Base-by-base conservation (phyloP, 2,329 filamentous ascomycete species). In the Aspergillus alliaceus region DNA sequence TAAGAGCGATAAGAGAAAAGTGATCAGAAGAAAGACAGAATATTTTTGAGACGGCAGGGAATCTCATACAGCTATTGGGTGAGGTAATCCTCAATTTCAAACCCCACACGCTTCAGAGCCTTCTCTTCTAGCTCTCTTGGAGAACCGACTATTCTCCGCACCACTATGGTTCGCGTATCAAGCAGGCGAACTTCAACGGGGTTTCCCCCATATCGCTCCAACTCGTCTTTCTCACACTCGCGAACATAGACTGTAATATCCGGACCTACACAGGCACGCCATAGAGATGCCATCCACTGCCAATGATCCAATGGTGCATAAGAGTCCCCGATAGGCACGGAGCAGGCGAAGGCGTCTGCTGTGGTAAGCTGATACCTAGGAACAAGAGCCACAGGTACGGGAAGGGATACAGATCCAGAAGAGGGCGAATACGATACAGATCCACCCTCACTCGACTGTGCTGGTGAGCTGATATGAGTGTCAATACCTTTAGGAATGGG, bases 251-350 rank as follows among this genome's bases (percentile, higher is more conserved):
- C 71, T 0, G 77, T 80, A 51, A 80, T 73, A 59, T 98, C 93
- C 0, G 93, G 86, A 0, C 90, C 91, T 1, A 93, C 82, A 53
- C 90, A 89, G 9, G 91, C 91, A 9, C 93, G 87, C 93, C 93
- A 98, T 22, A 97, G 83, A 42, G 90, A 93, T 34, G 93, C 93
- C 80, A 95, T 91, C 93, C 93, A 98, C 73, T 96, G 90, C 92
- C 93, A 98, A 76, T 98, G 93, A 67, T 96, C 92, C n/a, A 90
- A 83, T 0, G 90, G 87, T 15, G 86, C 84, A 72, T 96, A 96
- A 6, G 83, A 81, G 69, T 96, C 92, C 18, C 82, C 79, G 63
- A 96, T 91, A 1, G 90, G 88, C 42, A 93, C 86, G 14, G 82
- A 80, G 54, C 84, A 86, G 1, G 92, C 90, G 71, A 89, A 93